Evolutionary conservation across 768 basidiomycete species (phyloP), one percentile per base, ranked within the genome.

Genomic region (Porphyrellus cyaneotinctus): DNA sequence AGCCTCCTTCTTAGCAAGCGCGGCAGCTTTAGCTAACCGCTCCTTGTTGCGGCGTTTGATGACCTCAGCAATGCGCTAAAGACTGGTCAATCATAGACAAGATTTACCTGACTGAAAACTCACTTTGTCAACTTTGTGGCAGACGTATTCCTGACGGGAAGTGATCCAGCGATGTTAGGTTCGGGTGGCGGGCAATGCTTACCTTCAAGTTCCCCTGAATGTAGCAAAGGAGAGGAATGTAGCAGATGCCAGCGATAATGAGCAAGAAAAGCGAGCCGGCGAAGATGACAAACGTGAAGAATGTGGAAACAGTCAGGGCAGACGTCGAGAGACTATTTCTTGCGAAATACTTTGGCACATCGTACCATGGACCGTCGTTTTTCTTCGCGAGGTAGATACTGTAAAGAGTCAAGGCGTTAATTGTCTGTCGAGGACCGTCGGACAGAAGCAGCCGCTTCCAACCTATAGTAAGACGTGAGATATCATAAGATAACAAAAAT

Each of bases 121-220:
- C 65, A 91, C 90, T 83, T 97, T 97, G 76, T 99, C 95, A 45
- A 97, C 92, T 71, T 97, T 97, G 76, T 98, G 92, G 68, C 95
- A 97, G 70, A 91, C 91, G 73, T 97, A 97, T 78, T 99, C 95
- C 87, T 91, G 58, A 14, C 41, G 20, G 38, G 13, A 41, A 23
- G 41, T 56, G 37, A 53, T 46, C 30, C 42, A 43, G 46, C 26
- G n/a, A 36, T 10, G 20, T 42, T 17, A 1, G 9, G 23, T 49
- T 43, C 31, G 7, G 18, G 41, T 20, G 12, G 38, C 32, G 30
- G 56, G 15, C 0, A 31, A 4, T 31, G 10, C 72, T 52, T 57
- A 87, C 90, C 86, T 99, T 99, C 47, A 99, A 74, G 70, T 99
- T 99, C 18, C 95, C 97, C 66, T 89, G 90, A 60, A 99, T 98